A percentile compares a stretch with the other conserved stretches of the same genome.
Conservation (phyloP, 768 basidiomycete species). For the Asterophora parasitica region DNA sequence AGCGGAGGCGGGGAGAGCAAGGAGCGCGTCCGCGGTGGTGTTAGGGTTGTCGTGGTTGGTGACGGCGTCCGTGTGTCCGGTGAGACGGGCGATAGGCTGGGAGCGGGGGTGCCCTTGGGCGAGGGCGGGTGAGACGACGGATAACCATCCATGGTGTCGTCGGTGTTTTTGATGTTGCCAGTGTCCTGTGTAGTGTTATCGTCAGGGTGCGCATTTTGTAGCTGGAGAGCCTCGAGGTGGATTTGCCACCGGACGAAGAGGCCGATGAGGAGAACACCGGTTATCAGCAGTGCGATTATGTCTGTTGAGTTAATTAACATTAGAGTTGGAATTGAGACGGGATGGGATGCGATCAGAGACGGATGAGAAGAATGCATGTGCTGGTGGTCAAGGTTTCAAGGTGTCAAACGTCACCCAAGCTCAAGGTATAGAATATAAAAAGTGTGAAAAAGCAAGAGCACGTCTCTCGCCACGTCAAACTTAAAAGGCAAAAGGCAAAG, state of each 20-base stretch:
- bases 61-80: too few relatives aligned
- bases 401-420: neutral
- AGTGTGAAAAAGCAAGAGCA: neutral
- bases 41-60: neutral
- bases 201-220: neutral
- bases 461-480: neutral
- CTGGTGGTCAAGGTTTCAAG: too few relatives aligned
- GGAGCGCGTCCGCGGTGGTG: constrained; percentile 2
- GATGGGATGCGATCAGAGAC: too few relatives aligned
- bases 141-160: too few relatives aligned
- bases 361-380: too few relatives aligned
- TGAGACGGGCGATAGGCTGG: too few relatives aligned
- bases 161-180: too few relatives aligned
- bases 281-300: constrained; percentile 61
- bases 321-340: too few relatives aligned
- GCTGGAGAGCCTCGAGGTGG: constrained; percentile 39
- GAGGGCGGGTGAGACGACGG: too few relatives aligned
- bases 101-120: too few relatives aligned
- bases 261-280: constrained; percentile 48
- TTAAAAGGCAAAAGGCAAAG: neutral
- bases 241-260: constrained; percentile 61
- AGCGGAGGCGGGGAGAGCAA: constrained; percentile 46
- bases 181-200: too few relatives aligned
- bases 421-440: constrained; percentile 14
- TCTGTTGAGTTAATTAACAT: constrained; percentile 28